Conservation (phyloP, 129 eudicot species). For the Centaurea solstitialis region DNA sequence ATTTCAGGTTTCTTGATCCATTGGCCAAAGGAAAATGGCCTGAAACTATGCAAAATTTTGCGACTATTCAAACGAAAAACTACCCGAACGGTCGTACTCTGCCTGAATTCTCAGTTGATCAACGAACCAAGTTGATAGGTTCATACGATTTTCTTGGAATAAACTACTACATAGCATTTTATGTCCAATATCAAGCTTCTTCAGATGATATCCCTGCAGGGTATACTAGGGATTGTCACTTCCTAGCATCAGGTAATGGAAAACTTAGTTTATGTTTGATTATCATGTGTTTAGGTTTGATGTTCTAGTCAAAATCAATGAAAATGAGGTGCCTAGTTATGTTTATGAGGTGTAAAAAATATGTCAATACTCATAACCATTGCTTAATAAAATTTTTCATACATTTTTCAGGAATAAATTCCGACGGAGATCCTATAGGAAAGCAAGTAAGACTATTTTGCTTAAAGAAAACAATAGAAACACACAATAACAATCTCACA, state of each 20-base stretch:
- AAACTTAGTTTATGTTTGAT: neutral
- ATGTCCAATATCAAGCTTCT: constrained; percentile 17
- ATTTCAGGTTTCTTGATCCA: constrained; percentile 55
- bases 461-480: neutral
- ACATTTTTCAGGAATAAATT: constrained; percentile 11
- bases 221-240: constrained; percentile 25
- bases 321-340: too few relatives aligned
- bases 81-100: constrained; percentile 15
- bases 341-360: neutral
- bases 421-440: neutral
- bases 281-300: neutral
- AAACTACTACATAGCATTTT: constrained; percentile 44
- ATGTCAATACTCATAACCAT: neutral
- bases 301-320: neutral
- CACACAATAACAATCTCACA: neutral
- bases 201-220: neutral
- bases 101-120: neutral
- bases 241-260: neutral
- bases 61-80: constrained; percentile 24
- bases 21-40: constrained; percentile 54
- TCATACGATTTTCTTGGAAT: constrained; percentile 64
- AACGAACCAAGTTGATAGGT: constrained; percentile 34
- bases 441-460: constrained; percentile 2
- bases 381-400: too few relatives aligned
- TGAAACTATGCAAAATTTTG: constrained; percentile 26